These are phyloP conservation scores for Blumeria graminis DNA, from an alignment of 2,329 filamentous ascomycete genomes.

Conservation along the genomic window DNA sequence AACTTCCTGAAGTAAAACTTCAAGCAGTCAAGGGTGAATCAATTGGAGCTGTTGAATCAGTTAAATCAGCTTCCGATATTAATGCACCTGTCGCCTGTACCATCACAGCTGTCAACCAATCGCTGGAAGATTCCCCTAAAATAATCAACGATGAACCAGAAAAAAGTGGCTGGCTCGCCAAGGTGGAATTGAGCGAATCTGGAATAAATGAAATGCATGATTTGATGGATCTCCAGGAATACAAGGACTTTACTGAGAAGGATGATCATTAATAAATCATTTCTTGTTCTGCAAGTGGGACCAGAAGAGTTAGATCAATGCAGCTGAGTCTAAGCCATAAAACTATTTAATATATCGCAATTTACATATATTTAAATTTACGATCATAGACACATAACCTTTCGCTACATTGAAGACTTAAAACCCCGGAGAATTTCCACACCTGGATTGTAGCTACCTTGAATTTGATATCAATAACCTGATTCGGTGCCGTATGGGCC, in stretches of 20 bases:
- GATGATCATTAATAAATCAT: conserved; percentile 3
- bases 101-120: conserved; percentile 47
- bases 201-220: conserved; percentile 42
- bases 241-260: conserved; percentile 43
- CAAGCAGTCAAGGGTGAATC: conserved; percentile 54
- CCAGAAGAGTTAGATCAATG: background rate
- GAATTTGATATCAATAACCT: too few relatives aligned
- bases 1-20: conserved; percentile 53
- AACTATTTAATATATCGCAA: too few relatives aligned
- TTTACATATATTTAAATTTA: too few relatives aligned
- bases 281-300: background rate
- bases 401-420: too few relatives aligned
- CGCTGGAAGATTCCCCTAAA: conserved; percentile 63
- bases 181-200: conserved; percentile 50
- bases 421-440: too few relatives aligned
- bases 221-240: conserved; percentile 56
- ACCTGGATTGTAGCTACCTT: too few relatives aligned
- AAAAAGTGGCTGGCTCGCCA: conserved; percentile 79
- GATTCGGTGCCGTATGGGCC: too few relatives aligned
- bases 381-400: too few relatives aligned
- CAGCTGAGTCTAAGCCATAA: background rate
- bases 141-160: conserved; percentile 82
- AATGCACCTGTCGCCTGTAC: conserved; percentile 64
- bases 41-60: conserved; percentile 87
- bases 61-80: conserved; percentile 97